These are phyloP conservation scores for Talaromyces albobiverticillius DNA, from an alignment of 2,329 filamentous ascomycete species.

Conservation along the genomic window DNA sequence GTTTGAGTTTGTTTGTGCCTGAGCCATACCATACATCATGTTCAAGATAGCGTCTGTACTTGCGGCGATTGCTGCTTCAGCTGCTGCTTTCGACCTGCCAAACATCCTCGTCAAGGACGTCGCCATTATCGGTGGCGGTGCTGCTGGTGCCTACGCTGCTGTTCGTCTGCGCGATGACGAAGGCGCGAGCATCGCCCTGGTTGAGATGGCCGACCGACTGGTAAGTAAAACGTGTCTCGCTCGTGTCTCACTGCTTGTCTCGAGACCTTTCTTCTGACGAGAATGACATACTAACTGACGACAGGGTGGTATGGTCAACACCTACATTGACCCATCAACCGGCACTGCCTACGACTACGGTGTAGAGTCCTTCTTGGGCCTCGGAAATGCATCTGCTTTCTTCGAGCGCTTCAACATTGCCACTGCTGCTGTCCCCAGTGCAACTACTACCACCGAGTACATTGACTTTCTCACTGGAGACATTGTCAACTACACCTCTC, in stretches of 20 bases:
- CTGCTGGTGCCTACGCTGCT: constrained; percentile 33
- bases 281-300: no score
- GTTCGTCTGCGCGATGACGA: constrained; percentile 27
- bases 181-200: constrained; percentile 30
- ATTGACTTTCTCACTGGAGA: constrained; percentile 28
- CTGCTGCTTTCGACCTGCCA: neutral
- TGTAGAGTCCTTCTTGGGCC: constrained; percentile 29
- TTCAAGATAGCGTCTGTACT: no score
- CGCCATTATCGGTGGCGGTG: constrained; percentile 34
- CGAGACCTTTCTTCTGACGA: no score
- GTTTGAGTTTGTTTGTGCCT: no score
- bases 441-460: constrained; percentile 19
- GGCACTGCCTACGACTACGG: constrained; percentile 32
- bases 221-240: neutral
- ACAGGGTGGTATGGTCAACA: constrained; percentile 33
- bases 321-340: constrained; percentile 26
- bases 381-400: constrained; percentile 29
- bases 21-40: no score
- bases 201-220: constrained; percentile 34
- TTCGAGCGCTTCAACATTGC: constrained; percentile 28
- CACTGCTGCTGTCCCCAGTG: constrained; percentile 15
- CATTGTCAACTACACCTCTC: constrained; percentile 15
- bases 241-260: no score
- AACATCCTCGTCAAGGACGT: constrained; percentile 28
- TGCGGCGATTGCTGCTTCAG: neutral